These are phyloP conservation scores for Candida silvicultrix DNA, from an alignment of 805 yeast genomes.

Conservation along the genomic window DNA sequence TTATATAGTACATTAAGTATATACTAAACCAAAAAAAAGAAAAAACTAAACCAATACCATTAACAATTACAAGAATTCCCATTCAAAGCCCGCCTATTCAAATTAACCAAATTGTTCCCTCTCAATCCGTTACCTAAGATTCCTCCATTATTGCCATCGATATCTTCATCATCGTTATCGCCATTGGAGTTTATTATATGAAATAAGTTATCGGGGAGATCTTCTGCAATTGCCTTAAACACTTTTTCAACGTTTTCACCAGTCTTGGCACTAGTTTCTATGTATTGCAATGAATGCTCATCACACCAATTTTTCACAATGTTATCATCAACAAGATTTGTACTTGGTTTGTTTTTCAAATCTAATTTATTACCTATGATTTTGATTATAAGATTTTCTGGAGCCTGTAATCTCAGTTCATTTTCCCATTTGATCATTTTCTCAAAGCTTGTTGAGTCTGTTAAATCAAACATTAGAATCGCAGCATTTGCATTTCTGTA, in stretches of 20 bases:
- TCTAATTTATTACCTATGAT: slow-evolving; percentile 86
- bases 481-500: slow-evolving; percentile 81
- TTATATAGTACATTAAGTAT: no score
- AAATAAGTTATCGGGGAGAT: slow-evolving; percentile 33
- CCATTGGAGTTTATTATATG: slow-evolving; percentile 2
- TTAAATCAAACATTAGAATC: slow-evolving; percentile 79
- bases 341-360: slow-evolving; percentile 25
- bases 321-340: slow-evolving; percentile 18
- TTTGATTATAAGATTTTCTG: slow-evolving; percentile 66
- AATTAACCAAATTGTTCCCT: slow-evolving; percentile 18
- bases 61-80: slow-evolving; percentile 12
- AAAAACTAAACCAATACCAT: background rate
- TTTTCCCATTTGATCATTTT: slow-evolving; percentile 89
- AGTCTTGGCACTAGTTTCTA: slow-evolving; percentile 44
- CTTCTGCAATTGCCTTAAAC: slow-evolving; percentile 37
- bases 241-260: slow-evolving; percentile 52
- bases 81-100: slow-evolving; percentile 20
- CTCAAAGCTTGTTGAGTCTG: slow-evolving; percentile 61
- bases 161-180: slow-evolving; percentile 9
- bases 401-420: slow-evolving; percentile 82
- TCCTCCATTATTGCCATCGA: slow-evolving; percentile 14
- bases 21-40: background rate
- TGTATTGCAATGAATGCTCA: slow-evolving; percentile 17
- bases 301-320: slow-evolving; percentile 35
- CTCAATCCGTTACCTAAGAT: no score